phyloP scores from a whole-genome alignment of 1,139 yeast species.

The Suhomyces ambrosiae region DNA sequence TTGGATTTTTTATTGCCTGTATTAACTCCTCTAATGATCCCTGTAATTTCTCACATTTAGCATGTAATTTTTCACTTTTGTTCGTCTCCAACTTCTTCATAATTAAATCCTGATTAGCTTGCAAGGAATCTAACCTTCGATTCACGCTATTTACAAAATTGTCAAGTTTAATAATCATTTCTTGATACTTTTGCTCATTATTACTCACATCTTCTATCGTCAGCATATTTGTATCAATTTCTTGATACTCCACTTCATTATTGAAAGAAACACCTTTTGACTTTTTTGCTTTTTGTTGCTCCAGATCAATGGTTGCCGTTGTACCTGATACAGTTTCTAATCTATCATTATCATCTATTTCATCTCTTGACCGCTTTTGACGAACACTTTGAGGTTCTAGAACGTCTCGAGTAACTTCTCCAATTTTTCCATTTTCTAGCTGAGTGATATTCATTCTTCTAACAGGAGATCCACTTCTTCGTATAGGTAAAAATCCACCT shows the following conservation, averaged over 20 bases:
- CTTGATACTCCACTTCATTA: constrained; percentile 1
- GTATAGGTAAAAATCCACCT: constrained; percentile 28
- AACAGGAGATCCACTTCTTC: constrained; percentile 42
- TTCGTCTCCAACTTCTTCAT: constrained; percentile 16
- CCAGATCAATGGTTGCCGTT: too few relatives aligned
- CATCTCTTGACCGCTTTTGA: constrained; percentile 2
- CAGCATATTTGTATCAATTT: neutral
- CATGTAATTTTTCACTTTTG: constrained; percentile 4
- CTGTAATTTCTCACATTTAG: constrained; percentile 7
- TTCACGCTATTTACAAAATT: constrained; percentile 10
- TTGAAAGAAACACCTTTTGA: constrained; percentile 21
- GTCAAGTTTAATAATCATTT: constrained; percentile 7
- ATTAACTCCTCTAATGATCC: constrained; percentile 4
- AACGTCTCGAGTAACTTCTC: neutral
- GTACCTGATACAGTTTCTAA: too few relatives aligned
- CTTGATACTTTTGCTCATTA: constrained; percentile 11
- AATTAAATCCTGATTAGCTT: constrained; percentile 18
- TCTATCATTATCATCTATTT: too few relatives aligned
- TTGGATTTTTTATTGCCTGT: neutral
- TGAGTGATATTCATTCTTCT: constrained; percentile 34
- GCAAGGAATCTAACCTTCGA: constrained; percentile 14
- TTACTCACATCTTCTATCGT: neutral
- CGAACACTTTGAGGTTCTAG: neutral
- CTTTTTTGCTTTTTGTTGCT: constrained; percentile 8
- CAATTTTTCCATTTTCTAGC: constrained; percentile 24